phyloP scores from a whole-genome alignment of 2,329 filamentous ascomycete genomes.

The Monosporascus ibericus region DNA sequence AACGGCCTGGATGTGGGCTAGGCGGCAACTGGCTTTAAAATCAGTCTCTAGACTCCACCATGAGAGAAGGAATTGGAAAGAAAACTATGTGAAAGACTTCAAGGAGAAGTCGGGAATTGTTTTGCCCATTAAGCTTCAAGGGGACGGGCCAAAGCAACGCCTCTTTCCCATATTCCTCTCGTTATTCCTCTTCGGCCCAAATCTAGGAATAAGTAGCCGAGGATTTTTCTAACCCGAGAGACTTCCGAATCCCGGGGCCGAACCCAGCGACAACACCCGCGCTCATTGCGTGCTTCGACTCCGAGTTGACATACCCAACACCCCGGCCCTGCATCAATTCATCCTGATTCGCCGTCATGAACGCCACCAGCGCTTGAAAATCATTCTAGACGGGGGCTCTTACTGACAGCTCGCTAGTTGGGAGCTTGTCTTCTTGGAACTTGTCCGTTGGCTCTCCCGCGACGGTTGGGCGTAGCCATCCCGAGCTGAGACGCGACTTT shows the following conservation, averaged over 20 bases:
- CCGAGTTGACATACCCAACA: background rate
- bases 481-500: background rate
- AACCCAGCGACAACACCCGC: background rate
- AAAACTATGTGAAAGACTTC: background rate
- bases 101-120: background rate
- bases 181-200: too few relatives aligned
- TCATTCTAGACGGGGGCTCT: constrained; percentile 8
- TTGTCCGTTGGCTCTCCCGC: background rate
- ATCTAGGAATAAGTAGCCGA: background rate
- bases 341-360: constrained; percentile 13
- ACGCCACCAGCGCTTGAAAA: constrained; percentile 14
- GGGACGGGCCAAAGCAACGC: too few relatives aligned
- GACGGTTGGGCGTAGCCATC: background rate
- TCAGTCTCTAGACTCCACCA: background rate
- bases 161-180: too few relatives aligned
- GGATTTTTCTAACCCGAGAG: background rate
- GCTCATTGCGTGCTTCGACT: background rate
- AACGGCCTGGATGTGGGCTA: background rate
- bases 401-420: background rate
- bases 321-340: background rate
- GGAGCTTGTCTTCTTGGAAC: constrained; percentile 5
- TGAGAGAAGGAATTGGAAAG: background rate
- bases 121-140: too few relatives aligned
- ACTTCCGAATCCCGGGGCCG: background rate
- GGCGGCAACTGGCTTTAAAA: background rate